Percentiles rank a stretch among this genome's conserved stretches.
Evolutionary conservation across 805 yeast genomes (phyloP).

Genomic region (Zygosaccharomyces gambellarensis): DNA sequence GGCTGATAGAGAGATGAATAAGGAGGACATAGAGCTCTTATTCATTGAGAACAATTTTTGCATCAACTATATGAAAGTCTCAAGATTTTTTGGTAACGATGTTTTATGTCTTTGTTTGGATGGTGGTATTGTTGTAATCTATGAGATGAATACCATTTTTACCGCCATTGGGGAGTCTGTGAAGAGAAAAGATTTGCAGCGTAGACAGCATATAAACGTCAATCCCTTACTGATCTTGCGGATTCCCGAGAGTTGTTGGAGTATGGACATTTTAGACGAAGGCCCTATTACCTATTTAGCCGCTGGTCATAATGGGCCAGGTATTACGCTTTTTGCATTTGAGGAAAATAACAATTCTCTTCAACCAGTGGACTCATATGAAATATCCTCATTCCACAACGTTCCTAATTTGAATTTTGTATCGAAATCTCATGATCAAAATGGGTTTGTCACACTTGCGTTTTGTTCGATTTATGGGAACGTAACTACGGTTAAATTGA

Average conservation of each 20-base stretch:
- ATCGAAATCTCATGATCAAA: constrained; percentile 8
- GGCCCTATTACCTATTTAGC: constrained; percentile 14
- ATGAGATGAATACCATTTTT: constrained; percentile 32
- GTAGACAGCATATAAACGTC: not conserved
- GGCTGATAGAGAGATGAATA: not conserved
- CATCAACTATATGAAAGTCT: constrained; percentile 46
- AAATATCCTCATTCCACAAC: constrained; percentile 16
- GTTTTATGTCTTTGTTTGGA: constrained; percentile 49
- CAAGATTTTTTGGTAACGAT: constrained; percentile 37
- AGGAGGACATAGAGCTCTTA: constrained; percentile 1
- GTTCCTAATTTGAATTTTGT: constrained; percentile 21
- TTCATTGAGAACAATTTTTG: constrained; percentile 35
- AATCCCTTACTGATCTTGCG: constrained; percentile 11
- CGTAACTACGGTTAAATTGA: constrained; percentile 17
- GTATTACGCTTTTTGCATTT: constrained; percentile 18
- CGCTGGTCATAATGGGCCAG: constrained; percentile 23
- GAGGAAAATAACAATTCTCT: not conserved
- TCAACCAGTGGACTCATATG: constrained; percentile 5
- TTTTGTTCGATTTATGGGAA: constrained; percentile 23
- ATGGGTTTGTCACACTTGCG: constrained; percentile 14
- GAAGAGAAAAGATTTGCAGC: not conserved
- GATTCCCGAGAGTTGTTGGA: constrained; percentile 22
- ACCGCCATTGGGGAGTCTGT: not conserved
- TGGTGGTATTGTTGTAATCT: constrained; percentile 48
- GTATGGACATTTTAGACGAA: constrained; percentile 18